phyloP scores from a whole-genome alignment of 2,329 filamentous ascomycete species.

The Arthrobotrys sphaeroides region DNA sequence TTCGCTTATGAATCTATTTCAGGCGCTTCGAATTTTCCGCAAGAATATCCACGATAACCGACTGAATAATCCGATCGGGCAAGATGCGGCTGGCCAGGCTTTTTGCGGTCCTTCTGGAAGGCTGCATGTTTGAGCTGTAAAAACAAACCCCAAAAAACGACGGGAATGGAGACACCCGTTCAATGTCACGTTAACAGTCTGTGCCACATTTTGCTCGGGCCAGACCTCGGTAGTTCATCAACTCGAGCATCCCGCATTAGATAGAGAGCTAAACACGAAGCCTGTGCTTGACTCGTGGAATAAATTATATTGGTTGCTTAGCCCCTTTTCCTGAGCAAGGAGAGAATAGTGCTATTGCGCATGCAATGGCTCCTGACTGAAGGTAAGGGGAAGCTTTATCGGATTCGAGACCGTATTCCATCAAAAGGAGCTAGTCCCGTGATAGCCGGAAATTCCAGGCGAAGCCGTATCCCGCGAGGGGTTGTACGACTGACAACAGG shows the following conservation, averaged over 20 bases:
- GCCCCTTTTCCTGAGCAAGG: constrained; percentile 34
- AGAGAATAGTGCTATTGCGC: neutral
- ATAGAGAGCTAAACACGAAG: constrained; percentile 3
- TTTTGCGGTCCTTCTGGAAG: constrained; percentile 52
- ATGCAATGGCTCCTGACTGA: constrained; percentile 10
- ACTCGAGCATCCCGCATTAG: neutral
- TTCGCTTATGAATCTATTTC: constrained; percentile 54
- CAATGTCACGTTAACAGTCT: constrained; percentile 33
- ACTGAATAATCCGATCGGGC: constrained; percentile 54
- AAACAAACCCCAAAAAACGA: constrained; percentile 16
- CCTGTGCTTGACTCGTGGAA: neutral
- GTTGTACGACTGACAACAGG: constrained; percentile 3
- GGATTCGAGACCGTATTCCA: neutral
- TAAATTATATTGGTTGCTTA: neutral
- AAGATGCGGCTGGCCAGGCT: constrained; percentile 47
- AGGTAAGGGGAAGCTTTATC: constrained; percentile 14
- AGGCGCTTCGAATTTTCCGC: constrained; percentile 53
- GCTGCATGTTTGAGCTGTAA: constrained; percentile 40
- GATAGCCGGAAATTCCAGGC: constrained; percentile 10
- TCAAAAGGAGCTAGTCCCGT: neutral
- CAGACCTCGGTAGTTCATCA: constrained; percentile 23
- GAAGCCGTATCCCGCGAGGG: constrained; percentile 18
- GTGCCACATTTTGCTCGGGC: constrained; percentile 38
- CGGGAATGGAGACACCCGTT: neutral
- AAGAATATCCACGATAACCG: constrained; percentile 53